Evolutionary conservation across 2,329 filamentous ascomycete species (phyloP), one percentile per base, ranked within the genome.

Genomic region (Xenoacremonium recifei): DNA sequence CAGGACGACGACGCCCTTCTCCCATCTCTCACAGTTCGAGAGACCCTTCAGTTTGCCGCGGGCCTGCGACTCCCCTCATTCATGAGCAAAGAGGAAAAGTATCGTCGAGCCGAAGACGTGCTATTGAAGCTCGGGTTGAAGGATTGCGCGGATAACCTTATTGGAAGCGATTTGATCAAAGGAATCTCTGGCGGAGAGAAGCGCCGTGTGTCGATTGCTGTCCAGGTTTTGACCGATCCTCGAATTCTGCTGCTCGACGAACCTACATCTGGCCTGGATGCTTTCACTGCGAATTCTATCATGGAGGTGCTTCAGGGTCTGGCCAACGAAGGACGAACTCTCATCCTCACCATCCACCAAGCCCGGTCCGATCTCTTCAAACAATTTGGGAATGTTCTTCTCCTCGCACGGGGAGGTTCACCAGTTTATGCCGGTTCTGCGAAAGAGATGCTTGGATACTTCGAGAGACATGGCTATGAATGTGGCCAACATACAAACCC

Each of bases 171-270:
- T 7, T 63, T 87, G 4, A 74, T 87, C 51, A 90, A 90, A 59
- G 86, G 87, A 0, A 89, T 91, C 21, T 89, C 84, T 7, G 87
- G 87, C 3, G 87, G 87, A 15, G 86, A 91, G 63, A 90, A 89
- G 64, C 75, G 87, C 3, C 77, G 87, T 41, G 85, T 90, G 5
- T 85, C 84, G 3, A 89, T 91, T 47, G 87, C 85, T 0, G 80
- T 89, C 0, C 87, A 91, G 52, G 82, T 90, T 6, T 70, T 91
- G 10, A 90, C 85, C 0, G 84, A 89, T 45, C 87, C 87, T 2
- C 79, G 81, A 2, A 76, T 91, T 3, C 65, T 91, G 2, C 69
- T 91, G 0, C 74, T 91, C 0, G 87, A 91, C 46, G 87, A 91
- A 51, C 87, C 87, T 0, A 85, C 87, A 0, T 87, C 82, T 4